Evolutionary conservation across 441 rosid genomes (phyloP).

Genomic region (Croton laevigatus): DNA sequence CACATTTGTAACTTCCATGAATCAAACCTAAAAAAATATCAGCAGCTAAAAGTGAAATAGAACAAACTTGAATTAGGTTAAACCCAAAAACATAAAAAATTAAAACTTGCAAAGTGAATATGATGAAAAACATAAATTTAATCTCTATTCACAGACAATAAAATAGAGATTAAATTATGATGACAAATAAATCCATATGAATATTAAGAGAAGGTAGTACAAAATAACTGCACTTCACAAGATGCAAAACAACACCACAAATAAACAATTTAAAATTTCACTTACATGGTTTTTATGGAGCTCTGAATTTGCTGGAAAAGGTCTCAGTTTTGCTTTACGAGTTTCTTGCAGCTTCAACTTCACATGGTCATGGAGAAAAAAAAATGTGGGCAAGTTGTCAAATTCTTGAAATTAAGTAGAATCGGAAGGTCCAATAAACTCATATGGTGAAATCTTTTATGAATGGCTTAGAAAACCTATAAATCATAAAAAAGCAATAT

Average conservation of each 20-base stretch:
- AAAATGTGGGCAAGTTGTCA: no score
- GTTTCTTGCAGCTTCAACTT: neutral
- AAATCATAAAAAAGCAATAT: no score
- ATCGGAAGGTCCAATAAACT: no score
- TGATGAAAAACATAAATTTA: neutral
- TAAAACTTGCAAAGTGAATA: neutral
- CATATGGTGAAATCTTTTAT: no score
- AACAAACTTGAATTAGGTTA: neutral
- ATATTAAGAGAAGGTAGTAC: no score
- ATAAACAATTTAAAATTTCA: neutral
- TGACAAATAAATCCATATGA: no score
- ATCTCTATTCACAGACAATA: neutral
- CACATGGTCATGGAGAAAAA: neutral
- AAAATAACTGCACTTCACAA: neutral
- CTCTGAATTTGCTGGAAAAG: neutral
- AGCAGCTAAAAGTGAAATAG: neutral
- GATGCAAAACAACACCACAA: neutral
- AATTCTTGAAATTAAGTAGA: no score
- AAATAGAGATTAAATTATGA: no score
- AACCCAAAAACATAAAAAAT: neutral
- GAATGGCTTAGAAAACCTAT: no score
- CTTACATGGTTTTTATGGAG: neutral
- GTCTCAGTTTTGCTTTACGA: neutral
- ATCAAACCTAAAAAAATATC: neutral
- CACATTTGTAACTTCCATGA: conserved; percentile 16